Percentiles rank a stretch among this genome's conserved stretches.
phyloP scores from a whole-genome alignment of 345 rosid species.

The Turnera subulata region DNA sequence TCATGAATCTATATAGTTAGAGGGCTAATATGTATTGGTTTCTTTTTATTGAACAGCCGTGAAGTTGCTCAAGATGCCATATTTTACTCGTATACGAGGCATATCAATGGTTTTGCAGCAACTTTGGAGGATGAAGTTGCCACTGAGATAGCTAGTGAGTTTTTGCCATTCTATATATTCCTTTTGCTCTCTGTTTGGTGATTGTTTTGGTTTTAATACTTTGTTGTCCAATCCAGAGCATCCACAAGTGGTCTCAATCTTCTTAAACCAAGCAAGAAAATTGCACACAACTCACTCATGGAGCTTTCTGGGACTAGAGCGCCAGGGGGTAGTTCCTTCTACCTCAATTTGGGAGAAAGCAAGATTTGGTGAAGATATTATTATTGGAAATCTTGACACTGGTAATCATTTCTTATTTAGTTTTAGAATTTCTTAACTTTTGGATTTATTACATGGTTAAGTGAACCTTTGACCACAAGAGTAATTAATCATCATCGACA shows the following conservation, averaged over 20 bases:
- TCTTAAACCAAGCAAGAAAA: constrained; percentile 43
- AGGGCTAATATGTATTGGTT: background rate
- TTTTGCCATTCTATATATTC: background rate
- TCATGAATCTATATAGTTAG: background rate
- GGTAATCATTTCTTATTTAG: constrained; percentile 15
- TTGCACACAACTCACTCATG: constrained; percentile 64
- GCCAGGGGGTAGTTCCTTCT: constrained; percentile 15
- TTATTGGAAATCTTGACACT: constrained; percentile 44
- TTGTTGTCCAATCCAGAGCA: constrained; percentile 34
- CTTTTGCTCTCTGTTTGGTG: background rate
- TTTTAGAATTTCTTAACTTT: too few relatives aligned
- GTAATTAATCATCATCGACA: too few relatives aligned
- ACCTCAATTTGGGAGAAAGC: constrained; percentile 30
- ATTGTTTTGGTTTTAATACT: background rate
- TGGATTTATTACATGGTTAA: too few relatives aligned
- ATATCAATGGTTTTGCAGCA: constrained; percentile 30
- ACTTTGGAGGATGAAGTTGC: constrained; percentile 26
- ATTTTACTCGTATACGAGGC: constrained; percentile 19
- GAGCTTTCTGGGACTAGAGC: constrained; percentile 47
- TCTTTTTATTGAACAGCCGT: constrained; percentile 1
- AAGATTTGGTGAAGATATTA: constrained; percentile 36
- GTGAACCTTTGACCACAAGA: too few relatives aligned
- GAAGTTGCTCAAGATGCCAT: constrained; percentile 16
- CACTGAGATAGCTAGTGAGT: constrained; percentile 25
- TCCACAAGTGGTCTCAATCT: constrained; percentile 56